These are phyloP conservation scores for Colletotrichum lindemuthianum DNA, from an alignment of 2,329 filamentous ascomycete species.

Conservation along the genomic window DNA sequence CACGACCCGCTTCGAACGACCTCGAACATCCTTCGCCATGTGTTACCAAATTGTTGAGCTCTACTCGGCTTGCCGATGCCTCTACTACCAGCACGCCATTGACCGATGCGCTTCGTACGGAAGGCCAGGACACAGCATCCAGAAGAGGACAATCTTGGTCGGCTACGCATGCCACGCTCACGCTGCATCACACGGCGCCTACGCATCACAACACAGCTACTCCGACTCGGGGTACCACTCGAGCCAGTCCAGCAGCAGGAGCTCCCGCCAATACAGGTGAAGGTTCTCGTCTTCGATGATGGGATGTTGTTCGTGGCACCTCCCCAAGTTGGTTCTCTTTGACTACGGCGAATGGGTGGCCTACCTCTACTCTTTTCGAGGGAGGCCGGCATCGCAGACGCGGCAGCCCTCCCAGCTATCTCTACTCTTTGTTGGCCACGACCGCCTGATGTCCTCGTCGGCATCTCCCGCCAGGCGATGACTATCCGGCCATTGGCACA, in stretches of 20 bases:
- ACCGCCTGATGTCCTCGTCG: constrained; percentile 52
- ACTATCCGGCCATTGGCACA: constrained; percentile 12
- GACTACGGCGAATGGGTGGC: constrained; percentile 57
- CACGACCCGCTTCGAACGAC: neutral
- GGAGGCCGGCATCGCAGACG: constrained; percentile 45
- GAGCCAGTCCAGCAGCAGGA: constrained; percentile 55
- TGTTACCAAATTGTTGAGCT: constrained; percentile 88
- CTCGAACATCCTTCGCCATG: constrained; percentile 62
- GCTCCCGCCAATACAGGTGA: constrained; percentile 60
- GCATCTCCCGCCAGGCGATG: constrained; percentile 42
- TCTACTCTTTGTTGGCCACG: constrained; percentile 58
- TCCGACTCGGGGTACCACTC: constrained; percentile 67
- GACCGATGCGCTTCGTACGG: constrained; percentile 84
- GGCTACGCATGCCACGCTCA: constrained; percentile 80
- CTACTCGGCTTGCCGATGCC: constrained; percentile 86
- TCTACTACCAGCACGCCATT: constrained; percentile 88
- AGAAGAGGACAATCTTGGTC: constrained; percentile 82
- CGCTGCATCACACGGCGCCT: constrained; percentile 48
- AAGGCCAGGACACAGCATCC: constrained; percentile 75
- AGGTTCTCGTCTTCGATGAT: constrained; percentile 62
- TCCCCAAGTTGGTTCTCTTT: constrained; percentile 54
- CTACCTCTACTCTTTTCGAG: constrained; percentile 60
- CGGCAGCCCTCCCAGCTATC: constrained; percentile 60
- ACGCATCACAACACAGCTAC: constrained; percentile 54
- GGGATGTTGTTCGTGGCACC: constrained; percentile 54